Conservation (phyloP, 2,329 filamentous ascomycete genomes). For the Paecilomyces dactylethromorphus region DNA sequence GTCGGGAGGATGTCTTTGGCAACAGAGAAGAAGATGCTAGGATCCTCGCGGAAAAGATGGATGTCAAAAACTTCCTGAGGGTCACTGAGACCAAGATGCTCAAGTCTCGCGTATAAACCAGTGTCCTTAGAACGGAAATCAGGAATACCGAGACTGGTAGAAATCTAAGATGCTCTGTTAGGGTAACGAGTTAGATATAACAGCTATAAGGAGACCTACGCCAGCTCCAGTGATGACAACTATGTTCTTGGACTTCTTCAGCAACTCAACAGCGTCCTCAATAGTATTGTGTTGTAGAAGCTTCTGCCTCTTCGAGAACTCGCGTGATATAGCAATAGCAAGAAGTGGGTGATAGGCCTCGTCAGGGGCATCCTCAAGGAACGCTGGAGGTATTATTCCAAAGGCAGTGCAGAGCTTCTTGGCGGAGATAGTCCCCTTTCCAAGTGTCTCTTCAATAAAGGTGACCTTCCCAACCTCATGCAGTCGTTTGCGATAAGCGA, state of each 20-base stretch:
- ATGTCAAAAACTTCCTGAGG: constrained; percentile 97
- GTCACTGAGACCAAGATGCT: constrained; percentile 68
- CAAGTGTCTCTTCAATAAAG: constrained; percentile 68
- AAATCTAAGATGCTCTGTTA: constrained; percentile 51
- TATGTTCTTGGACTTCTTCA: constrained; percentile 72
- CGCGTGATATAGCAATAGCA: constrained; percentile 69
- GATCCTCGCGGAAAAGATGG: constrained; percentile 75
- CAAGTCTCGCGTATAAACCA: constrained; percentile 81
- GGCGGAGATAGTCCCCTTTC: constrained; percentile 62
- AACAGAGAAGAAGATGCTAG: constrained; percentile 82
- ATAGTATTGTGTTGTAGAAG: constrained; percentile 74
- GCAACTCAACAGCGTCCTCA: constrained; percentile 74
- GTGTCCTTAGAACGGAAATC: constrained; percentile 93
- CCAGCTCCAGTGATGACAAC: constrained; percentile 92
- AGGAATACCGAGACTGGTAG: constrained; percentile 90
- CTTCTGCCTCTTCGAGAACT: constrained; percentile 76
- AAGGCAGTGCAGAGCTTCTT: constrained; percentile 85
- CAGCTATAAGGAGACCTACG: constrained; percentile 24
- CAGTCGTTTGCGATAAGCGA: constrained; percentile 62
- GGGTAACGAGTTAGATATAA: not conserved
- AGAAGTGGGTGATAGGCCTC: constrained; percentile 69
- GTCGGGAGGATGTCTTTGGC: constrained; percentile 85
- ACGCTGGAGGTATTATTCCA: constrained; percentile 65
- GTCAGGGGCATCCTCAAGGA: constrained; percentile 67
- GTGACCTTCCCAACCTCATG: constrained; percentile 69